Conservation (phyloP, 257 asterid genomes). For the Nicotiana sylvestris region DNA sequence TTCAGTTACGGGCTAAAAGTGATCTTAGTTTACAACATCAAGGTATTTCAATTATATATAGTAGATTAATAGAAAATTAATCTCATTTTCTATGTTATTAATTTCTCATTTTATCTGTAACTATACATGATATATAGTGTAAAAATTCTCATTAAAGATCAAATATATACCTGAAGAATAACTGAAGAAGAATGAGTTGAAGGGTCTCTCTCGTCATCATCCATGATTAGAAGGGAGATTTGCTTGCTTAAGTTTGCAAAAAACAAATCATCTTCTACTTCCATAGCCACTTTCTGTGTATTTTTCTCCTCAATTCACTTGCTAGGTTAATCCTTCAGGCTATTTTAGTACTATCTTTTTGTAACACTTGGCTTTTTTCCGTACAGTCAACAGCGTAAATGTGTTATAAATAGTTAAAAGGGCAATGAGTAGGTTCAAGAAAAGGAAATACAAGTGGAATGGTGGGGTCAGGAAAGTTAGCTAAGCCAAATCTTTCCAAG, state of each 20-base stretch:
- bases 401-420: not conserved
- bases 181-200: slow-evolving; percentile 37
- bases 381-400: no score
- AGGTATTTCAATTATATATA: no score
- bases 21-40: no score
- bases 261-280: slow-evolving; percentile 69
- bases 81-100: no score
- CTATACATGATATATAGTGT: not conserved
- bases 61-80: no score
- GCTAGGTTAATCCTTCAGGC: not conserved
- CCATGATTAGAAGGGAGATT: slow-evolving; percentile 79
- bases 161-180: slow-evolving; percentile 32
- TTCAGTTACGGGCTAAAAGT: no score
- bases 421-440: not conserved
- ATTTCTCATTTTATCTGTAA: no score
- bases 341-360: no score
- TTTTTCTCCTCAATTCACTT: not conserved
- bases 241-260: slow-evolving; percentile 74
- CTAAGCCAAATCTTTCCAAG: not conserved
- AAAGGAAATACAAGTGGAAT: not conserved
- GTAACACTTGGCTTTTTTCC: no score
- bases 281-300: slow-evolving; percentile 44
- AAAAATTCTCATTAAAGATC: not conserved
- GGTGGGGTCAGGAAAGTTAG: not conserved
- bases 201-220: slow-evolving; percentile 47